A percentile compares a stretch with the other conserved stretches of the same genome.
Conservation (phyloP, 2,329 filamentous ascomycete genomes). For the Beauveria rudraprayagi region DNA sequence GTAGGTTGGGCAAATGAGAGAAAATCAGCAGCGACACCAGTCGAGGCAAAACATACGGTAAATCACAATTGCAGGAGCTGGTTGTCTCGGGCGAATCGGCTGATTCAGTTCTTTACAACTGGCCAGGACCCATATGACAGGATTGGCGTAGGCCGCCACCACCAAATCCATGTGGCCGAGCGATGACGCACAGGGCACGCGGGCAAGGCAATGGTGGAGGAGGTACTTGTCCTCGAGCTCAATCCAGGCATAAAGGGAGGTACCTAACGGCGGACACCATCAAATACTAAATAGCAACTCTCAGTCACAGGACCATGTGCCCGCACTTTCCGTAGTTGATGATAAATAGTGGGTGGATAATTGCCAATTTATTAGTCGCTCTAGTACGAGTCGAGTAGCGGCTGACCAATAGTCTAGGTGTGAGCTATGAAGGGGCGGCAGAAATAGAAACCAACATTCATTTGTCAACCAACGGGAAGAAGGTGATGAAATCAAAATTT, state of each 20-base stretch:
- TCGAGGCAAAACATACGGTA: neutral
- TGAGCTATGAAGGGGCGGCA: no score
- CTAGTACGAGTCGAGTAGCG: neutral
- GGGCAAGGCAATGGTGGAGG: neutral
- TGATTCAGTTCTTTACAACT: slow-evolving; percentile 2
- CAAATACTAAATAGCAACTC: neutral
- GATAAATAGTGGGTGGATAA: neutral
- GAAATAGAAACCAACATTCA: no score
- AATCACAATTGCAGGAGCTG: neutral
- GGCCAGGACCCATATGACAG: slow-evolving; percentile 1
- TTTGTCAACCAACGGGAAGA: no score
- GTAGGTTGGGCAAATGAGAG: neutral
- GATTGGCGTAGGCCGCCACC: neutral
- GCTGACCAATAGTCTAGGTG: neutral
- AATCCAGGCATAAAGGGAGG: neutral
- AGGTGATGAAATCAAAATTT: no score
- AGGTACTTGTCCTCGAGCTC: neutral
- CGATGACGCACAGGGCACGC: slow-evolving; percentile 11
- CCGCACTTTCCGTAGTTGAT: neutral
- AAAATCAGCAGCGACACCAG: neutral
- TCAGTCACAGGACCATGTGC: slow-evolving; percentile 9
- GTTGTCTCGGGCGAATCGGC: neutral
- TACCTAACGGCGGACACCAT: neutral
- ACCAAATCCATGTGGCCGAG: neutral
- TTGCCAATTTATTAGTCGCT: neutral